Evolutionary conservation across 148 eudicot species (phyloP), one percentile per base, ranked within the genome.

Genomic region (Chenopodium album): DNA sequence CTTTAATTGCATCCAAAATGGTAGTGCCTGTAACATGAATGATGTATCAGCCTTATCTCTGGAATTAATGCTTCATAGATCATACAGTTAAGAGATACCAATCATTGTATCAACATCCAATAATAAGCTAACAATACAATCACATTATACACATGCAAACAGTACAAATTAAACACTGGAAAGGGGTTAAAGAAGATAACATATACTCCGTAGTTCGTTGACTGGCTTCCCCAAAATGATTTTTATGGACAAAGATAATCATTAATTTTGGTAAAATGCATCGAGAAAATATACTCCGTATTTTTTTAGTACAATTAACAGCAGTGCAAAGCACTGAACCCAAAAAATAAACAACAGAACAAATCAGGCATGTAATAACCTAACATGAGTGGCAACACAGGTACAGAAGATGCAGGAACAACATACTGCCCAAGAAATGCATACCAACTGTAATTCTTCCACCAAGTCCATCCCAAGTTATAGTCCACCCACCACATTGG

Each of bases 401-500:
- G 26, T n/a, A 65, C 8, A 71, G 6, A 72, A 72, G 28, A 62
- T n/a, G 32, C 2, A 71, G 44, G 63, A 28, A 17, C 31, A 9
- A 8, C 9, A 29, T 14, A 41, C 19, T 54, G 46, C 34, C 7
- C 14, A 50, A 73, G 28, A 84, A 60, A 65, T 19, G 85, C 92
- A 75, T 89, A 96, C 99, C 99, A 76, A 89, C 85, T n/a, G 98
- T 96, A 79, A 92, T 90, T 90, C 91, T 91, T 79, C 99, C 99
- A 86, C 98, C 84, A 64, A 48, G 77, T 41, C 99, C 99, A 41
- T 88, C 60, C 99, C 97, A 91, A 66, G 92, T 87, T 78, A 73
- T 64, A 67, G 98, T 96, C 99, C 99, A 96, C 64, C 99, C 99
- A 81, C 98, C 99, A 79, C 99, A 96, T 78, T 96, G 99, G 85